Conservation (phyloP, 1,139 yeast species). For the Yamadazyma sp. region DNA sequence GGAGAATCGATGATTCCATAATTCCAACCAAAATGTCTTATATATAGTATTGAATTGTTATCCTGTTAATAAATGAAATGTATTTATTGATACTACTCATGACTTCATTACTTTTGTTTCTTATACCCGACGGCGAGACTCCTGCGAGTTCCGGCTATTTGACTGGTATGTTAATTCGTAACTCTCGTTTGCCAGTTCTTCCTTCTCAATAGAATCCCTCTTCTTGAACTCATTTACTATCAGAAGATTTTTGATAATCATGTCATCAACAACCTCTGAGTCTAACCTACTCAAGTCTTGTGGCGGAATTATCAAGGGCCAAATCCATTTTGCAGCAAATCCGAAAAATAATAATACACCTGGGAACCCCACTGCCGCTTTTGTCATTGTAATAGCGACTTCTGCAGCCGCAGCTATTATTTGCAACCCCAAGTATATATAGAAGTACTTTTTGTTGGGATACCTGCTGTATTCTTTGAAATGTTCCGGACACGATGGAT, state of each 20-base stretch:
- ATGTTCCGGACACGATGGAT: slow-evolving; percentile 35
- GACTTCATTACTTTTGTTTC: not conserved
- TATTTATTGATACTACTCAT: not conserved
- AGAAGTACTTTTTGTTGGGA: slow-evolving; percentile 49
- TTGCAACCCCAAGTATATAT: slow-evolving; percentile 57
- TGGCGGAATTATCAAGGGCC: slow-evolving; percentile 63
- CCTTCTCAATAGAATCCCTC: slow-evolving; percentile 5
- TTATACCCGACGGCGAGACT: not conserved
- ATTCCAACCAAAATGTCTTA: slow-evolving; percentile 6
- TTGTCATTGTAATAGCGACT: slow-evolving; percentile 81
- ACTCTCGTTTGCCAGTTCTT: not conserved
- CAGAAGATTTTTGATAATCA: slow-evolving; percentile 14
- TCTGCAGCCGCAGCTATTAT: slow-evolving; percentile 74
- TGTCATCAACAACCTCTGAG: slow-evolving; percentile 63
- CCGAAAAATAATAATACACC: slow-evolving; percentile 64
- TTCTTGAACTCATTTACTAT: slow-evolving; percentile 9
- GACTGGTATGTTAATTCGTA: not conserved
- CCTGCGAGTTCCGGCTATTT: not conserved
- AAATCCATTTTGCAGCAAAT: slow-evolving; percentile 64
- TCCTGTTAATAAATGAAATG: slow-evolving; percentile 9
- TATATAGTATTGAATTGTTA: slow-evolving; percentile 10
- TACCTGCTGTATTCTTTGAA: slow-evolving; percentile 33
- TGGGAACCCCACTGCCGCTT: slow-evolving; percentile 95
- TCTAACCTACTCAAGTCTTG: slow-evolving; percentile 67
- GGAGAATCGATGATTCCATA: not conserved